Evolutionary conservation across 1,284 basidiomycete species (phyloP), one percentile per base, ranked within the genome.

Genomic region (Ceratobasidium sp.): DNA sequence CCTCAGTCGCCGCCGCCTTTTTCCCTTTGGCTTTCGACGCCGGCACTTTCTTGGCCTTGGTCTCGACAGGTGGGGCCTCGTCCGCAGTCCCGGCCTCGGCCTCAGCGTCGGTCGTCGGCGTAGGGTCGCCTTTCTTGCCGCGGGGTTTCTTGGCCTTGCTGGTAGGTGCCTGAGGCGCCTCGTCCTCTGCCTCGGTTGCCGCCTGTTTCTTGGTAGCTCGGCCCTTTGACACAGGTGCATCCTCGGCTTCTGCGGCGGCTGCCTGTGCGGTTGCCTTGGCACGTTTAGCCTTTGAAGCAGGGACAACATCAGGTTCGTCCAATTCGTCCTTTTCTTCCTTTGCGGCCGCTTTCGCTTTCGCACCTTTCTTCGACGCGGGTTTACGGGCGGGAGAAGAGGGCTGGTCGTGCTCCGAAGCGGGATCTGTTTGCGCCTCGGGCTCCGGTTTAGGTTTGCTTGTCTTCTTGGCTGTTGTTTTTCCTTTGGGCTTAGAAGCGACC

Each of bases 301-400:
- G 72, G 10, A 75, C 33, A 15, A 75, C 72, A 12, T 75, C 72
- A 2, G 72, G 72, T 46, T 75, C 72, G 46, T 75, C 72, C 20
- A 75, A n/a, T n/a, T 73, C 60, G 7, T 42, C 55, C 15, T 56
- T 44, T 7, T 42, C 60, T 28, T 39, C 46, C 1, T 12, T 46
- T 13, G 46, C 61, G 33, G 72, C 33, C n/a, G 46, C 46, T 26
- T 63, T 64, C 20, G 72, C 58, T 20, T 73, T 75, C n/a, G 58
- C n/a, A 7, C 20, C 55, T 46, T 72, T 72, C 58, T 64, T 76
- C 42, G 61, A 42, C 9, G 72, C 12, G 20, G 63, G 40, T 58
- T 77, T 77, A 26, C 46, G 49, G n/a, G 53, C 55, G 61, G 63
- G 64, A 39, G 61, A 67, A 18, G 64, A 23, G 20, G 70, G 44